Evolutionary conservation across 495 filamentous ascomycete species (phyloP).

Genomic region (Penicillium cosmopolitanum): DNA sequence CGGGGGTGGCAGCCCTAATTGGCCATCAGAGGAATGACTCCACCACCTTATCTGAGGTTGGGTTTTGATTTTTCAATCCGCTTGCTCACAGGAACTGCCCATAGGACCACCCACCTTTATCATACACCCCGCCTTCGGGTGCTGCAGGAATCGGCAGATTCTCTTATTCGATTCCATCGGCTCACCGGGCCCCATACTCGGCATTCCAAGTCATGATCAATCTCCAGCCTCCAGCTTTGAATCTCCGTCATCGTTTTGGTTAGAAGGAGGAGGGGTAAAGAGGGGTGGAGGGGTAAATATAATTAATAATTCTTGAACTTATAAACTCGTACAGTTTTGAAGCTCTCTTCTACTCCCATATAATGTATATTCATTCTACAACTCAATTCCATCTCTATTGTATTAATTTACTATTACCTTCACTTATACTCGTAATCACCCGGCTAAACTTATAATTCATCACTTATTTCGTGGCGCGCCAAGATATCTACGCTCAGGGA

Average conservation of each 20-base stretch:
- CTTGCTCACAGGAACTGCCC: conserved; percentile 28
- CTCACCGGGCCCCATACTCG: conserved; percentile 12
- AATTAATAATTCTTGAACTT: neutral
- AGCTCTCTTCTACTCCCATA: too few relatives aligned
- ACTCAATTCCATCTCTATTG: too few relatives aligned
- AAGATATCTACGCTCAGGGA: neutral
- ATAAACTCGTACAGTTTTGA: too few relatives aligned
- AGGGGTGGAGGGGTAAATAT: conserved; percentile 2
- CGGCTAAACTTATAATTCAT: neutral
- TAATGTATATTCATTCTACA: too few relatives aligned
- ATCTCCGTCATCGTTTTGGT: too few relatives aligned
- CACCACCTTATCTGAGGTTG: conserved; percentile 33
- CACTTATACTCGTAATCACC: neutral
- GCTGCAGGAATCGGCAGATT: conserved; percentile 2
- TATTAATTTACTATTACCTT: too few relatives aligned
- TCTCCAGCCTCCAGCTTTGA: neutral
- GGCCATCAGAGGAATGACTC: neutral
- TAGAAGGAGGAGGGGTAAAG: too few relatives aligned
- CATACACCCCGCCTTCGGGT: conserved; percentile 1
- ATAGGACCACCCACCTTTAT: conserved; percentile 6
- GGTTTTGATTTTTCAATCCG: conserved; percentile 25
- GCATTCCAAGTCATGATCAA: neutral
- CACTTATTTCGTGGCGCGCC: neutral
- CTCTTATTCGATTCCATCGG: conserved; percentile 6
- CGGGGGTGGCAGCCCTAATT: conserved; percentile 4